A percentile compares a stretch with the other conserved stretches of the same genome.
These are phyloP conservation scores for Chiua virens DNA, from an alignment of 768 basidiomycete genomes.

Conservation along the genomic window DNA sequence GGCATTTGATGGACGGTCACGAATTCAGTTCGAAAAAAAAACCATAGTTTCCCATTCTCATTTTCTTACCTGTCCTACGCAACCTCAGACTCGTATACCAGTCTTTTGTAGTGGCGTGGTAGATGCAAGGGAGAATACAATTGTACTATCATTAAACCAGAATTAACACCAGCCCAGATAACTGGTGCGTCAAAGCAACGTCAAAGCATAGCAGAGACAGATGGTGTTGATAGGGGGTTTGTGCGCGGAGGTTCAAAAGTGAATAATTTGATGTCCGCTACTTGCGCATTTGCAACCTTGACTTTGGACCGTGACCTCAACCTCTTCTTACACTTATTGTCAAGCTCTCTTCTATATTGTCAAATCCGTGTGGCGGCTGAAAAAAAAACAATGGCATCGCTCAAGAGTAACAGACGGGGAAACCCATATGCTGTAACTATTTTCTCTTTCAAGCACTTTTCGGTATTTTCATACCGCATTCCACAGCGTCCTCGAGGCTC, in stretches of 20 bases:
- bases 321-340: not conserved
- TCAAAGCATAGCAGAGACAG: no score
- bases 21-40: constrained; percentile 1
- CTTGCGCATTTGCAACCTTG: not conserved
- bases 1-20: constrained; percentile 23
- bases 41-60: no score
- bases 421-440: constrained; percentile 45
- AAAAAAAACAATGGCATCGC: constrained; percentile 20
- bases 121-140: no score
- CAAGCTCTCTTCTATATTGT: not conserved
- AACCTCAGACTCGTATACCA: no score
- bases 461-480: constrained; percentile 5
- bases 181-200: no score
- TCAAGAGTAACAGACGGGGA: constrained; percentile 32
- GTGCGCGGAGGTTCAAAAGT: not conserved
- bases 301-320: not conserved
- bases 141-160: no score
- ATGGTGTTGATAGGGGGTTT: no score
- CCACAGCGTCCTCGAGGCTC: constrained; percentile 56
- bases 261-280: not conserved
- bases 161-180: no score
- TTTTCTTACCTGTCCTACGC: no score
- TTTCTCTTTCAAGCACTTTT: not conserved
- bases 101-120: no score
- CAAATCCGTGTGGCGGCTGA: not conserved